Conservation (phyloP, 2,329 filamentous ascomycete genomes). For the Aspergillus pseudonomiae region DNA sequence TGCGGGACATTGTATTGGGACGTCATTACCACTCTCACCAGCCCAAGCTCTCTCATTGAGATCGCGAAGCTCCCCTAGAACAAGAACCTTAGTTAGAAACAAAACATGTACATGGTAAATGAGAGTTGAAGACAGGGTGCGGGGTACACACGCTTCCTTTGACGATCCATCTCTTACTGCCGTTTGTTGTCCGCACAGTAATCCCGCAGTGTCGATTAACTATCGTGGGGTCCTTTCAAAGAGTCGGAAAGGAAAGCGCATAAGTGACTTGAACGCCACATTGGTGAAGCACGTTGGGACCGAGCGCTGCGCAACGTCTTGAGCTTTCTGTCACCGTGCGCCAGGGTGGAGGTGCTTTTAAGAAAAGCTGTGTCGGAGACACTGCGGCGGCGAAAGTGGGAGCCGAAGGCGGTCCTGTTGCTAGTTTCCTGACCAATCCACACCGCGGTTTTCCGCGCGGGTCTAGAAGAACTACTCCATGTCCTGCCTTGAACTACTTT, state of each 20-base stretch:
- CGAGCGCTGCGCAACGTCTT: constrained; percentile 19
- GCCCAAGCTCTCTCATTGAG: constrained; percentile 87
- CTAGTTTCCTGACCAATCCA: background rate
- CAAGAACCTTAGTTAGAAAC: constrained; percentile 7
- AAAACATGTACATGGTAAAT: background rate
- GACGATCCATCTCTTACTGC: constrained; percentile 50
- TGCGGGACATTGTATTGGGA: constrained; percentile 8
- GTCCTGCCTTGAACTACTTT: background rate
- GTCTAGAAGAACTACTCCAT: background rate
- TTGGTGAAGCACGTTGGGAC: constrained; percentile 28
- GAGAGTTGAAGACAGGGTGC: background rate
- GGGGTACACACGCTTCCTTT: constrained; percentile 50
- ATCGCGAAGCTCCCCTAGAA: constrained; percentile 81
- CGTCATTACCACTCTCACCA: constrained; percentile 73
- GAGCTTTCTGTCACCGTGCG: constrained; percentile 9
- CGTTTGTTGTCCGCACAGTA: constrained; percentile 18
- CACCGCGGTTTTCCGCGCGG: background rate
- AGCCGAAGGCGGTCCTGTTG: constrained; percentile 18
- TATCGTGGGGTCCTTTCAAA: constrained; percentile 40
- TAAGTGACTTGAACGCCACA: constrained; percentile 43
- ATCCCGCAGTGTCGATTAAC: constrained; percentile 28
- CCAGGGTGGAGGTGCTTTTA: constrained; percentile 3
- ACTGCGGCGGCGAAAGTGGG: constrained; percentile 19
- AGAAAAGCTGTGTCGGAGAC: constrained; percentile 15
- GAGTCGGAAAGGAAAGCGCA: constrained; percentile 39